A percentile compares a stretch with the other conserved stretches of the same genome.
Evolutionary conservation across 352 stramenopile genomes (phyloP).

Genomic region (Pythium grandisporangium): DNA sequence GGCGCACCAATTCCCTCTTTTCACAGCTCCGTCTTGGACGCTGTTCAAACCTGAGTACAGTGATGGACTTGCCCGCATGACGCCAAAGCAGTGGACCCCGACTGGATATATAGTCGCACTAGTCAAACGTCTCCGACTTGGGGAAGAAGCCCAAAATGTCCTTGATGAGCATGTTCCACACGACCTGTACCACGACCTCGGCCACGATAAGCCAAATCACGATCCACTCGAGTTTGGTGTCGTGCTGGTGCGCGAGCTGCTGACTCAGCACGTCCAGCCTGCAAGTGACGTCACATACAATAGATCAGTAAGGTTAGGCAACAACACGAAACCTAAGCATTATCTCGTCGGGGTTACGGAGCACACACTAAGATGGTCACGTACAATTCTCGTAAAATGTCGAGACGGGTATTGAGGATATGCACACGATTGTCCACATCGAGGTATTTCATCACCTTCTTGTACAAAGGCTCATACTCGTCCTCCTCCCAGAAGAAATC

Average conservation of each 20-base stretch:
- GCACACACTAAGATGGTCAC: slow-evolving; percentile 5
- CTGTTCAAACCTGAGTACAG: too few species aligned
- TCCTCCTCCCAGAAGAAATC: slow-evolving; percentile 95
- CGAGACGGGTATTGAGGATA: slow-evolving; percentile 91
- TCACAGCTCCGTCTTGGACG: too few species aligned
- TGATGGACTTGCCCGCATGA: too few species aligned
- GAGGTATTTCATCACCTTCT: slow-evolving; percentile 89
- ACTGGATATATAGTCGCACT: too few species aligned
- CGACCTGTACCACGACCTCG: slow-evolving; percentile 83
- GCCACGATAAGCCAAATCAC: slow-evolving; percentile 92
- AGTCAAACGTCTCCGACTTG: slow-evolving; percentile 22
- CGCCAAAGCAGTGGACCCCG: too few species aligned
- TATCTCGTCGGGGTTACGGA: too few species aligned
- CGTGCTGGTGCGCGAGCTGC: slow-evolving; percentile 86
- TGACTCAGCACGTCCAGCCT: slow-evolving; percentile 88
- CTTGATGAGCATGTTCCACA: slow-evolving; percentile 87
- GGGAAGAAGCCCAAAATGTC: slow-evolving; percentile 85
- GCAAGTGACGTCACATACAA: slow-evolving; percentile 1
- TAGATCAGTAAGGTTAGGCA: too few species aligned
- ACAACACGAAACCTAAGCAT: too few species aligned
- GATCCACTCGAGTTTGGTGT: slow-evolving; percentile 90
- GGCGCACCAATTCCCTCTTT: too few species aligned
- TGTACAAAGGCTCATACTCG: slow-evolving; percentile 89
- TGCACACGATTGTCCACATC: slow-evolving; percentile 89
- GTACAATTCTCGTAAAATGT: slow-evolving; percentile 89